Base-by-base conservation (phyloP, 2,329 filamentous ascomycete species). In the Gremmenia infestans region DNA sequence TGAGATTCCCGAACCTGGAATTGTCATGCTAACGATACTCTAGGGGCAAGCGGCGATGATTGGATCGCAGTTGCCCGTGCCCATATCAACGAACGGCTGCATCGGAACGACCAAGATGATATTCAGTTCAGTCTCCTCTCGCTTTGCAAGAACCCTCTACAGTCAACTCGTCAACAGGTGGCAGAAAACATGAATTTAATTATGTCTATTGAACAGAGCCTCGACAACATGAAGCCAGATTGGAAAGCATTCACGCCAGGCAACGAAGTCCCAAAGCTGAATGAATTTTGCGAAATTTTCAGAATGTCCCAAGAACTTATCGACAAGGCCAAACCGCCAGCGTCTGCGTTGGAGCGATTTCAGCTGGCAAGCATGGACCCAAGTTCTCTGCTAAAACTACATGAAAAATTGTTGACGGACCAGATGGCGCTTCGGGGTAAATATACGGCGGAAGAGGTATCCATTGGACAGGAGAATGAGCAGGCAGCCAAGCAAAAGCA, bases 121-220 rank as follows among this genome's bases (percentile, higher is more conserved):
- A 79, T 89, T 32, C 81, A 86, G n/a, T 95, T 91, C 72, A 91
- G 83, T 60, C 81, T 96, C 39, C 77, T 96, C 49, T 86, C 89
- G 23, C 73, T 96, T 2, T 87, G 87, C 60, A 80, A 81, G 55
- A 87, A 86, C 55, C 85, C 89, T 0, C 71, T 88, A 1, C 68
- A 53, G 8, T 58, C 52, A 8, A 58, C 68, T 17, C 63, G 63
- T 15, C 50, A 50, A 3, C 46, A 71, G 5, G 74, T 85, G 22
- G 74, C 75, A 2, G 58, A 65, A 23, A 76, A 73, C 47, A 65
- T 78, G 54, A 69, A 75, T 60, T 68, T 70, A 17, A 59, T 81
- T 32, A 60, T 67, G 6, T 63, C 65, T 28, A 65, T 83, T 2
- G 66, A 76, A 50, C 58, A 65, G 1, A 71, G 70, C 6, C 72